Base-by-base conservation (phyloP, 129 eudicot species). In the Helichrysum umbraculigerum region DNA sequence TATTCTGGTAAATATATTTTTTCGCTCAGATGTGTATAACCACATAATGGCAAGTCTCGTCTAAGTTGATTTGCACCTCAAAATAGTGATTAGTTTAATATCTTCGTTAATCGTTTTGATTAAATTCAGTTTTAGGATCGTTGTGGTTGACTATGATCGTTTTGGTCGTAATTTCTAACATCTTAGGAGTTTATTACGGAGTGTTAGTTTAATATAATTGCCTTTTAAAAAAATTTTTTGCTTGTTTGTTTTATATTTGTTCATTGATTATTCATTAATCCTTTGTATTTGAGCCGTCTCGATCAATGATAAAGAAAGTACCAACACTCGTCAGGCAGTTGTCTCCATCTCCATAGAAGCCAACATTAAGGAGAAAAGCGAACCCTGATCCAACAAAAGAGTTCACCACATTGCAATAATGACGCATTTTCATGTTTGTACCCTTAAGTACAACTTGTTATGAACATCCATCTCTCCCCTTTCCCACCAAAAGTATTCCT, bases 321-420 rank as follows among this genome's bases (percentile, higher is more conserved):
- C 76, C 86, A 84, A 82, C 91, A 76, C 80, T 84, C 86, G 79
- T 61, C 75, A 75, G 78, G 85, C 80, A 78, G 34, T 82, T 78
- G 91, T 87, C 86, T 39, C 47, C 47, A 9, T 39, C 47, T 39
- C 47, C 47, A 39, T 39, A 8, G 47, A 39, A 39, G 47, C 79
- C 66, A 66, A 84, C 59, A 11, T 37, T 22, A 42, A 68, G 58
- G 7, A 41, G 22, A 68, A 68, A 68, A 68, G 72, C 42, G 35
- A 68, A 42, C 58, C 73, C 73, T 39, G 12, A 68, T 9, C 22
- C 6, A 42, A 68, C 59, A 68, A 68, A 68, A 68, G 56, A 68
- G 58, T 68, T 56, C 73, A 39, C 37, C 73, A 39, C 58, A 11
- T 5, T 41, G 73, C 58, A 41, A 68, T 68, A 68, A 68, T 68